Evolutionary conservation across 768 basidiomycete species (phyloP).

Genomic region (Pulveroboletus frians): DNA sequence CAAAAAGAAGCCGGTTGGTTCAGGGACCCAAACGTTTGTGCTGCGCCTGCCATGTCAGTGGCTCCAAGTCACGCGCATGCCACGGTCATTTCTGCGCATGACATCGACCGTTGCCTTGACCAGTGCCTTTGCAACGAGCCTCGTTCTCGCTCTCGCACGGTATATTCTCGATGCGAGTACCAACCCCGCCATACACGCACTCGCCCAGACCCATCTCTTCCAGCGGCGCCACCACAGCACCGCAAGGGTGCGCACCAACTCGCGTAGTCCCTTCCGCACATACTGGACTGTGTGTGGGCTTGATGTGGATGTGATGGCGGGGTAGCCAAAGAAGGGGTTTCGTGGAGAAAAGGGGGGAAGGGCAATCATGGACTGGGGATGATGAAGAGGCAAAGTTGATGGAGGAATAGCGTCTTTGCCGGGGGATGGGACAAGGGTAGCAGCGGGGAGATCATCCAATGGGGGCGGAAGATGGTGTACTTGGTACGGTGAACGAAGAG

Average conservation of each 20-base stretch:
- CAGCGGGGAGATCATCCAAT: not conserved
- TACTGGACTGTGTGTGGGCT: conserved; percentile 43
- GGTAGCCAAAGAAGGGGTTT: conserved; percentile 78
- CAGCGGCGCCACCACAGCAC: conserved; percentile 66
- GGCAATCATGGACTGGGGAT: conserved; percentile 8
- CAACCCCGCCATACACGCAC: conserved; percentile 30
- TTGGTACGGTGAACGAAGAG: conserved; percentile 29
- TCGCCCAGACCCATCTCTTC: conserved; percentile 36
- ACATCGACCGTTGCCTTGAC: not conserved
- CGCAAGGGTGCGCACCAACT: conserved; percentile 57
- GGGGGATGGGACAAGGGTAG: not conserved
- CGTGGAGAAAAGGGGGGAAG: conserved; percentile 53
- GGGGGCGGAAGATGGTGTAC: conserved; percentile 3
- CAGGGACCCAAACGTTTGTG: no score
- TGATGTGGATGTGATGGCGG: conserved; percentile 34
- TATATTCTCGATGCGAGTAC: conserved; percentile 16
- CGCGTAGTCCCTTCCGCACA: conserved; percentile 65
- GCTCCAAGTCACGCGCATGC: not conserved
- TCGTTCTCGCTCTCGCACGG: not conserved
- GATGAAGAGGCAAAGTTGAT: not conserved
- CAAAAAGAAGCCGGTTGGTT: no score
- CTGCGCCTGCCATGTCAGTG: not conserved
- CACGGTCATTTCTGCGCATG: not conserved
- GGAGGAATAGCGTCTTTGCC: not conserved
- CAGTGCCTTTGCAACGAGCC: not conserved